Evolutionary conservation across 2,329 filamentous ascomycete genomes (phyloP).

Genomic region (Claviceps sp.): DNA sequence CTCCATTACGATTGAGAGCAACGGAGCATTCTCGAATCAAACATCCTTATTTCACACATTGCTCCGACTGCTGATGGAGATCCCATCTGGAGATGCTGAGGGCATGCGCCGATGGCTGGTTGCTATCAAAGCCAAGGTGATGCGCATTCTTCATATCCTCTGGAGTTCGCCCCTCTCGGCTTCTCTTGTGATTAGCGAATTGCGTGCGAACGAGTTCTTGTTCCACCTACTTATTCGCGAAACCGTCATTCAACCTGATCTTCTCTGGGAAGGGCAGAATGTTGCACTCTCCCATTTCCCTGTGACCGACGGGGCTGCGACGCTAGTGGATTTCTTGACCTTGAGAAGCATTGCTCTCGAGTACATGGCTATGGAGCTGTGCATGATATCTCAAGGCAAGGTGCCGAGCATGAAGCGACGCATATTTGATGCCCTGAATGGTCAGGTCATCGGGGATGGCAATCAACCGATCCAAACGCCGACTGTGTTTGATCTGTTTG

Average conservation of each 20-base stretch:
- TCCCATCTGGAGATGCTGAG: conserved; percentile 50
- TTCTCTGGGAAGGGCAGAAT: conserved; percentile 60
- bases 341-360: conserved; percentile 68
- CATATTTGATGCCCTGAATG: conserved; percentile 62
- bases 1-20: conserved; percentile 52
- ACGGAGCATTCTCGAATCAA: conserved; percentile 56
- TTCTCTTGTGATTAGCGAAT: conserved; percentile 59
- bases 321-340: conserved; percentile 65
- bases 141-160: conserved; percentile 65
- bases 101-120: conserved; percentile 56
- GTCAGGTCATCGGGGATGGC: conserved; percentile 53
- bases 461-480: conserved; percentile 54
- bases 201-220: conserved; percentile 69
- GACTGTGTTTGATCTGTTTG: conserved; percentile 83
- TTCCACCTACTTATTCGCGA: conserved; percentile 63
- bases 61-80: conserved; percentile 54
- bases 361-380: conserved; percentile 76
- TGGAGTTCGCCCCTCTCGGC: conserved; percentile 76
- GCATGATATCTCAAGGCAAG: conserved; percentile 56
- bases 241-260: conserved; percentile 52
- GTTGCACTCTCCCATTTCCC: conserved; percentile 54
- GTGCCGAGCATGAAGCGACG: conserved; percentile 57
- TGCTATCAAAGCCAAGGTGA: conserved; percentile 51
- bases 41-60: conserved; percentile 76
- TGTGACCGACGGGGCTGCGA: conserved; percentile 49